Percentiles rank a stretch among this genome's conserved stretches.
These are phyloP conservation scores for Zizania latifolia DNA, from an alignment of 176 grass and related monocot genomes.

Conservation along the genomic window DNA sequence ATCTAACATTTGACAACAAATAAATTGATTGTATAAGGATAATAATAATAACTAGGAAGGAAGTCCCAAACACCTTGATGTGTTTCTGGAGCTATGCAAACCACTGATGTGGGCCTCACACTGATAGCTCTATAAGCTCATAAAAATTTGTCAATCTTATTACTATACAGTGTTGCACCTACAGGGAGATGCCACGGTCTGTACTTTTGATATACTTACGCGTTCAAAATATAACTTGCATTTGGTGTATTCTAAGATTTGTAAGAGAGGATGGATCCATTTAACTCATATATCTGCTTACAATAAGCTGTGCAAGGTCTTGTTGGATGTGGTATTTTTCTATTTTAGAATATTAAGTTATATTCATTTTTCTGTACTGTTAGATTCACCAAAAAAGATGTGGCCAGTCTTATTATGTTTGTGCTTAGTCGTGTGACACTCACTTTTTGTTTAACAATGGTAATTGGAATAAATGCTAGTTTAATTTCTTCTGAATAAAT, in stretches of 20 bases:
- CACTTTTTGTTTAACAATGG: constrained; percentile 14
- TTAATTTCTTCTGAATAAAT: constrained; percentile 1
- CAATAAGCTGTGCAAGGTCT: neutral
- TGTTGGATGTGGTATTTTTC: neutral
- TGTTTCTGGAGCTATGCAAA: neutral
- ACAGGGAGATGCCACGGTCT: neutral
- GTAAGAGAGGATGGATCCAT: constrained; percentile 5
- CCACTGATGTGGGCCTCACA: neutral
- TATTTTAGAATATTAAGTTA: constrained; percentile 1
- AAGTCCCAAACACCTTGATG: neutral
- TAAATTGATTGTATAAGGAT: neutral
- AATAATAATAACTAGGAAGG: neutral
- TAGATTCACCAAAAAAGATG: neutral
- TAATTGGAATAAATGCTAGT: constrained; percentile 3
- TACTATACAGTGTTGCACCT: neutral
- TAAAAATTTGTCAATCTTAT: neutral
- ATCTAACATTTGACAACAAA: neutral
- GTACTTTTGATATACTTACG: neutral
- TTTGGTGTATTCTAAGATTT: constrained; percentile 19
- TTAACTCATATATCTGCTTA: neutral
- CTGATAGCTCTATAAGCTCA: neutral
- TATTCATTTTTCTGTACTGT: neutral
- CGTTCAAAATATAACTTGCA: neutral
- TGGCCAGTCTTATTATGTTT: neutral
- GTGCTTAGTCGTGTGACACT: neutral